Conservation (phyloP, 208 protist species). For the Trichomonas vaginalis region DNA sequence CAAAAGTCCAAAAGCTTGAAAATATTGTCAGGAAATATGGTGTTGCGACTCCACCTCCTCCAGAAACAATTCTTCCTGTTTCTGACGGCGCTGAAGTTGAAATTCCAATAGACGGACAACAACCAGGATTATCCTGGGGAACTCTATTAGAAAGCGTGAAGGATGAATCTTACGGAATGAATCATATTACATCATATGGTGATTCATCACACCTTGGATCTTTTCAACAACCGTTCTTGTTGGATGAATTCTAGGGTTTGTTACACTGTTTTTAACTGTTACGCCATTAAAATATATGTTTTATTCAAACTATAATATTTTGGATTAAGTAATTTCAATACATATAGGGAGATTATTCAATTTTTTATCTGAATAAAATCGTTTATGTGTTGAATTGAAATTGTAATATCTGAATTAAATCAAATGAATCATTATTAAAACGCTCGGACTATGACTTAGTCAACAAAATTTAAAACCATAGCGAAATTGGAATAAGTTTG, state of each 20-base stretch:
- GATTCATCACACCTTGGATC: background rate
- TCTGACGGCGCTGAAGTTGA: background rate
- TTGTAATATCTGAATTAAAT: too few species aligned
- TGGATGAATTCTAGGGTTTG: background rate
- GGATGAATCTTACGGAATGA: background rate
- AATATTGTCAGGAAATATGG: background rate
- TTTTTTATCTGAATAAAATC: too few species aligned
- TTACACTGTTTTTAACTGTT: background rate
- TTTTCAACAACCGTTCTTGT: background rate
- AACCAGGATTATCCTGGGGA: background rate
- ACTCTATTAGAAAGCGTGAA: background rate
- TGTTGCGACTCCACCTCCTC: background rate
- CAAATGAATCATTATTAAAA: too few species aligned
- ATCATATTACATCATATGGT: slow-evolving; percentile 7
- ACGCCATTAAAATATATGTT: too few species aligned
- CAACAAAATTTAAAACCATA: too few species aligned
- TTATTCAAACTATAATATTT: too few species aligned
- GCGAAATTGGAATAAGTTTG: too few species aligned
- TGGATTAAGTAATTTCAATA: too few species aligned
- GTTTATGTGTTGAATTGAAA: too few species aligned
- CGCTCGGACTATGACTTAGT: too few species aligned
- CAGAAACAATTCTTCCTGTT: background rate
- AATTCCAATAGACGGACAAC: background rate
- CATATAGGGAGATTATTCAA: too few species aligned
- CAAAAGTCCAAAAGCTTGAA: background rate